Base-by-base conservation (phyloP, 306 rosid genomes). In the Spatholobus suberectus region DNA sequence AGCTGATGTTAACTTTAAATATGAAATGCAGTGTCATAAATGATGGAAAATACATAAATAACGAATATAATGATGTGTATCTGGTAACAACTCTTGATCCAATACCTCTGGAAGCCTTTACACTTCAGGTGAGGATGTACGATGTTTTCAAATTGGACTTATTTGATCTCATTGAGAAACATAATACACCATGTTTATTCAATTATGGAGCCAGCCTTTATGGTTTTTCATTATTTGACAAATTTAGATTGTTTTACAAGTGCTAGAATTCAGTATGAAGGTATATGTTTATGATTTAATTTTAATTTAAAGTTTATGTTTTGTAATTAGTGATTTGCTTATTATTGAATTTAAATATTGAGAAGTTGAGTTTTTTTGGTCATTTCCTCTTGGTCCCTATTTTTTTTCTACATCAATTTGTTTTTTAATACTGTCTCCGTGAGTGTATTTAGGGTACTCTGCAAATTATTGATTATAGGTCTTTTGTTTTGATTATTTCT, bases 1-100 rank as follows among this genome's bases (percentile, higher is more conserved):
- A 80, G 83, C 76, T 81, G 47, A 78, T 67, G 58, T 58, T 82
- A 76, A 27, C 74, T 58, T 86, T 80, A 75, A 21, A 70, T 87
- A 63, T 85, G 37, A 63, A 86, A 46, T 87, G 90, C 97, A 94
- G 99, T 82, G 90, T 89, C 77, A 78, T 76, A 79, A 93, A 93
- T 86, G 90, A 89, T 34, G 98, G 97, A 24, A 92, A 83, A 26
- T 93, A 49, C 88, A 90, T 96, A 86, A 90, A 92, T 80, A 93
- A 96, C 81, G 99, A 94, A 85, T 96, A 85, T 79, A 71, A 86
- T 67, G 99, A 96, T 81, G 99, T 96, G 15, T 96, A 92, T 86
- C 86, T 96, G 83, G 96, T 96, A 32, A 96, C 98, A 76, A 96
- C 96, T 65, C 26, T 89, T 67, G 89, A 93, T 86, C 99, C 94